Evolutionary conservation across 2,329 filamentous ascomycete species (phyloP), one percentile per base, ranked within the genome.

Genomic region (Talaromyces marneffei): DNA sequence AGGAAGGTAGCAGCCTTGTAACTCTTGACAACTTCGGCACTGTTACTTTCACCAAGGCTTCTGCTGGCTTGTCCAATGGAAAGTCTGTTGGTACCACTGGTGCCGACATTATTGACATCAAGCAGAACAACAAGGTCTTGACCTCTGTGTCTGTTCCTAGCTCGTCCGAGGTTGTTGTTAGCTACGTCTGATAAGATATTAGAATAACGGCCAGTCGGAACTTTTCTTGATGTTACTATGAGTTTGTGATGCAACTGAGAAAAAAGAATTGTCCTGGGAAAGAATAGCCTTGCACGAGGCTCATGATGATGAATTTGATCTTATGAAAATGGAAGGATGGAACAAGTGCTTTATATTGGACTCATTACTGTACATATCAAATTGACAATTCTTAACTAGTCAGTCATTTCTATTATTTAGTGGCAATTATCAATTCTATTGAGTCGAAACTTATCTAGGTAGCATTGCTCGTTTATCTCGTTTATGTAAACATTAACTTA

Each of bases 21-120:
- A 66, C 74, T 0, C 73, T 83, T 56, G 79, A 75, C 35, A 68
- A 82, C 66, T 83, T 83, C 61, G 77, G 76, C n/a, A 75, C 70
- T 4, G 75, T 83, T 14, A 73, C 61, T 27, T 77, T 77, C 62
- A 72, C 66, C 12, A 73, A 72, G 25, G 71, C 70, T 4, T 68
- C 69, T 42, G 70, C 70, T 16, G 59, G 67, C 50, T 67, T 68
- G 3, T 66, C 64, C 2, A 64, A 63, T 8, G 58, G 48, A 4
- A 53, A 31, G 7, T 64, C 61, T 5, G 68, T 68, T 61, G 74
- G 73, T 18, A 69, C 76, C 8, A 66, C 69, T 1, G 74, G 75
- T 31, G 76, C 74, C 12, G 73, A 71, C 6, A 73, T 82, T 62
- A 68, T 82, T 57, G 78, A 82, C 57, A 75, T 83, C 57, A 68